A percentile compares a stretch with the other conserved stretches of the same genome.
Evolutionary conservation across 2,329 filamentous ascomycete genomes (phyloP).

Genomic region (Exserohilum turcica): DNA sequence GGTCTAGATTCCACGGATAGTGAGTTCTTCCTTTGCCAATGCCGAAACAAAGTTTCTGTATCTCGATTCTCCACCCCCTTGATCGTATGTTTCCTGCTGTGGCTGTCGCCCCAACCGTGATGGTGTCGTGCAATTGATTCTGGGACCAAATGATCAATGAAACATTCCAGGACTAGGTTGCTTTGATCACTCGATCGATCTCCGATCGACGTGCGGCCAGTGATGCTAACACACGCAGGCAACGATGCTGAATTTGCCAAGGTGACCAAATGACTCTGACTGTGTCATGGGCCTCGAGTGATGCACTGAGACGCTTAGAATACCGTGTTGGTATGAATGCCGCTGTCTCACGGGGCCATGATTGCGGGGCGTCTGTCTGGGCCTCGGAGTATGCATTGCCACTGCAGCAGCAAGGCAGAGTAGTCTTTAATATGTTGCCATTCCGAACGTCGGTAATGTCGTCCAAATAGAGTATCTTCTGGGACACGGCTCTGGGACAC

Average conservation of each 20-base stretch:
- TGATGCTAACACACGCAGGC: background rate
- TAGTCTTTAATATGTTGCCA: background rate
- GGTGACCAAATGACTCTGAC: too few species aligned
- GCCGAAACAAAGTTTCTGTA: background rate
- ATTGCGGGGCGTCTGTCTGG: too few species aligned
- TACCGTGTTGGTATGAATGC: too few species aligned
- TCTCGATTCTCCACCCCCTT: background rate
- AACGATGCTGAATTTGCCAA: too few species aligned
- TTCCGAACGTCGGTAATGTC: background rate
- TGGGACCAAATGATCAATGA: background rate
- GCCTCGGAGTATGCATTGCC: too few species aligned
- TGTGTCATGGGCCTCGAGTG: too few species aligned
- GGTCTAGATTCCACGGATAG: background rate
- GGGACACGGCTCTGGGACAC: conserved; percentile 7
- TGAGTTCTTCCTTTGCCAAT: background rate
- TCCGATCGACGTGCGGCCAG: background rate
- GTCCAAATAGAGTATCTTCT: conserved; percentile 11
- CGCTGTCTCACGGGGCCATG: too few species aligned
- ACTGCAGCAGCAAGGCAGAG: too few species aligned
- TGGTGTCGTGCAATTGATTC: background rate
- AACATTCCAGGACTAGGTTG: too few species aligned
- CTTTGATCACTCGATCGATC: too few species aligned
- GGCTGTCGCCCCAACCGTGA: background rate
- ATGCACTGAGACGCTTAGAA: too few species aligned
- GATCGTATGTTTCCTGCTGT: background rate